Conservation (phyloP, 176 grass and related monocot species). For the Eleusine coracana region DNA sequence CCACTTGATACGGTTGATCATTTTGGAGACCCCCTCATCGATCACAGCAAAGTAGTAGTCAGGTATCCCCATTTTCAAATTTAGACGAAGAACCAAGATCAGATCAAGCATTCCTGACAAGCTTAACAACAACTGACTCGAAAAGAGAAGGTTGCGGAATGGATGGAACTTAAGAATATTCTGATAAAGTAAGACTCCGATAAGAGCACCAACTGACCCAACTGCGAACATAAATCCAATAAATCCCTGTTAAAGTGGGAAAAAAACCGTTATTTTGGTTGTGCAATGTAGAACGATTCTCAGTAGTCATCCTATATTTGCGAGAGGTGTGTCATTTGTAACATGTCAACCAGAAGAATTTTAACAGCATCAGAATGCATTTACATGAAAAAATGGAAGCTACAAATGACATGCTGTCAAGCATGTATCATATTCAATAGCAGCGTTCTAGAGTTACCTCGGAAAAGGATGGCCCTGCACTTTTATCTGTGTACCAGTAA, state of each 20-base stretch:
- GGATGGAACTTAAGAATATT: conserved; percentile 66
- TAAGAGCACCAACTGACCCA: conserved; percentile 74
- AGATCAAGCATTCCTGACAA: conserved; percentile 85
- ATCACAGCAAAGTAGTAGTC: conserved; percentile 84
- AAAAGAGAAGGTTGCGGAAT: conserved; percentile 68
- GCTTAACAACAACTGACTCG: conserved; percentile 68
- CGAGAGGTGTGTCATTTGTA: conserved; percentile 13
- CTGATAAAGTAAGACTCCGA: conserved; percentile 80
- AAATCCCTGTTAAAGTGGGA: conserved; percentile 55
- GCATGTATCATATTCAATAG: background rate
- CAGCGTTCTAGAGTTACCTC: conserved; percentile 51
- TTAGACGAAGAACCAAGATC: conserved; percentile 73
- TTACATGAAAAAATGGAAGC: background rate
- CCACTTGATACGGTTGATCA: conserved; percentile 80
- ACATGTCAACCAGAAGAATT: background rate
- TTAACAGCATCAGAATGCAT: conserved; percentile 9
- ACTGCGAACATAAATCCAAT: conserved; percentile 82
- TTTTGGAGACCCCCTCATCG: conserved; percentile 73
- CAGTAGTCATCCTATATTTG: conserved; percentile 1
- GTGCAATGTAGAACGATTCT: background rate
- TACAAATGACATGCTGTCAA: background rate
- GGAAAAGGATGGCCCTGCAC: conserved; percentile 69
- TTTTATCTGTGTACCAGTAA: conserved; percentile 84
- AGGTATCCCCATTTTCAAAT: conserved; percentile 72
- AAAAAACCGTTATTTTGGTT: conserved; percentile 36